Evolutionary conservation across 179 eudicot species (phyloP), one percentile per base, ranked within the genome.

Genomic region (Beta lomatogona): DNA sequence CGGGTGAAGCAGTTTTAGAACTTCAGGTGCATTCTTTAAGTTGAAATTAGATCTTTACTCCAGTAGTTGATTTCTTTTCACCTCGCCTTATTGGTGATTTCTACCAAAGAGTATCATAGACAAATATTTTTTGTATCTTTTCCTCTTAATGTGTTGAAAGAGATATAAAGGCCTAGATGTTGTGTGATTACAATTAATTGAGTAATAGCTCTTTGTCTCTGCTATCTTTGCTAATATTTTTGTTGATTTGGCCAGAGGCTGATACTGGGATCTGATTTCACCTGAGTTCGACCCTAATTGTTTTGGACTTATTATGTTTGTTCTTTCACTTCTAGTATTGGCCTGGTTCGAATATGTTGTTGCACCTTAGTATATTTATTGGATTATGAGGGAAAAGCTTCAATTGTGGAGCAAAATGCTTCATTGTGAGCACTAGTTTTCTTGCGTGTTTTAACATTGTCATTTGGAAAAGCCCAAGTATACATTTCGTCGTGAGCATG

Each of bases 1-100:
- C 99, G 71, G 99, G 99, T 61, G 98, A 97, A 93, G 98, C 97
- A 73, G 99, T 97, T 84, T 94, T 97, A 83, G 99, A 93, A 80
- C 92, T 97, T 85, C 99, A 97, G 99, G 99, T 94, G 82, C 57
- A 78, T 85, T 83, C 61, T 86, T 57, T 50, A 77, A 78, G 78
- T 50, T 82, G 83, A 65, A 53, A 55, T 74, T 6, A 9, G 31
- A 36, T 75, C 10, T 45, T 11, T 72, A 54, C 6, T 21, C 19
- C 53, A 18, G 77, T 75, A 16, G 22, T 36, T 16, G 8, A 31
- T 57, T 18, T 31, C 16, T 22, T 31, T 15, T 36, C 50, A 58
- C 52, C 2, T 7, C 0, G 66, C 52, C 66, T 57, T 31, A 7
- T 18, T 75, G 28, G 28, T 19, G 1, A 57, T 31, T 54, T 6